A percentile compares a stretch with the other conserved stretches of the same genome.
phyloP scores from a whole-genome alignment of 208 protist genomes.

The Lotmaria passim region DNA sequence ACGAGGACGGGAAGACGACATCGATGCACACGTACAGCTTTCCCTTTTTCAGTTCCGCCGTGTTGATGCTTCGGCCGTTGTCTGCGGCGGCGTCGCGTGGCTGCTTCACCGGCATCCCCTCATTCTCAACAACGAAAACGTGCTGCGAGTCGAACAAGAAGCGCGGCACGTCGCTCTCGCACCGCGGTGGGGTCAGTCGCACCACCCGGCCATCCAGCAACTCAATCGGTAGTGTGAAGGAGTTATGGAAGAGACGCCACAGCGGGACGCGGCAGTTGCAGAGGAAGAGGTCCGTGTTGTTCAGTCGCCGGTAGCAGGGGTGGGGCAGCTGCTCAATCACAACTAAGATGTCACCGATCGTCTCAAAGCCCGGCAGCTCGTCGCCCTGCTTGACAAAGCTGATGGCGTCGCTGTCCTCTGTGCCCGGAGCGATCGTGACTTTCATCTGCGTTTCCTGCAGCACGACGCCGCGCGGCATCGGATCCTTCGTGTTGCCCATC shows the following conservation, averaged over 20 bases:
- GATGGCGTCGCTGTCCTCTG: slow-evolving; percentile 94
- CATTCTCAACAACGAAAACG: slow-evolving; percentile 77
- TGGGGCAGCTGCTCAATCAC: slow-evolving; percentile 95
- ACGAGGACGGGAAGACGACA: slow-evolving; percentile 28
- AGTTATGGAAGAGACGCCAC: slow-evolving; percentile 80
- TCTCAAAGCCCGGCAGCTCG: slow-evolving; percentile 79
- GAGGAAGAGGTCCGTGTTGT: slow-evolving; percentile 89
- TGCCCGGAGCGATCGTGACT: slow-evolving; percentile 95
- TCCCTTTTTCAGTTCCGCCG: slow-evolving; percentile 28
- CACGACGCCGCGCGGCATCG: slow-evolving; percentile 69
- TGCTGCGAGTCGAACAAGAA: slow-evolving; percentile 43
- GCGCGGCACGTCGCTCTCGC: slow-evolving; percentile 19
- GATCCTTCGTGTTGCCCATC: slow-evolving; percentile 65
- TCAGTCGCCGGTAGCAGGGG: slow-evolving; percentile 89
- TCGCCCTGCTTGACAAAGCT: slow-evolving; percentile 94
- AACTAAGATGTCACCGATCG: slow-evolving; percentile 97
- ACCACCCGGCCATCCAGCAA: slow-evolving; percentile 90
- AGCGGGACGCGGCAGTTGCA: slow-evolving; percentile 83
- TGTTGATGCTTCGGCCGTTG: slow-evolving; percentile 9
- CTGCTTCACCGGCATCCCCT: slow-evolving; percentile 90
- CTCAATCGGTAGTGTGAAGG: slow-evolving; percentile 75
- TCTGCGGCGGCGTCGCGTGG: background rate
- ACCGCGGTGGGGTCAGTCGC: slow-evolving; percentile 59
- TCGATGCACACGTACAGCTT: slow-evolving; percentile 39
- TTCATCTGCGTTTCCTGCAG: slow-evolving; percentile 92